Evolutionary conservation across 2,329 filamentous ascomycete genomes (phyloP).

Genomic region (Cercospora canescens): DNA sequence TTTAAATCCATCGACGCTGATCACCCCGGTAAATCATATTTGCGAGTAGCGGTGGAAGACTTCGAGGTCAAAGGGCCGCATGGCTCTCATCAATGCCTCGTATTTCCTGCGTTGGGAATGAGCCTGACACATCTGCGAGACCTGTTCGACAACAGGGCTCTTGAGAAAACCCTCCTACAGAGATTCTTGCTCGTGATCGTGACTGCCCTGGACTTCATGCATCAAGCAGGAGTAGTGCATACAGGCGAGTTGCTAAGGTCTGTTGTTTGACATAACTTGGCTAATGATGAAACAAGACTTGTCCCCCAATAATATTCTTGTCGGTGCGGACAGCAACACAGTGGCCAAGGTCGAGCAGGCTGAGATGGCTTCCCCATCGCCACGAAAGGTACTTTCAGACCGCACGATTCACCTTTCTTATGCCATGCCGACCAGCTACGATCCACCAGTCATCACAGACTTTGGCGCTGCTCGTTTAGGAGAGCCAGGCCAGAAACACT

Average conservation of each 20-base stretch:
- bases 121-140: not conserved
- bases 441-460: slow-evolving; percentile 25
- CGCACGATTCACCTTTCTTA: slow-evolving; percentile 1
- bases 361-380: not conserved
- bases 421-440: slow-evolving; percentile 7
- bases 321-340: not conserved
- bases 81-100: not conserved
- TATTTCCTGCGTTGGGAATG: not conserved
- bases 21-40: not conserved
- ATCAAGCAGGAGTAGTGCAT: slow-evolving; percentile 21
- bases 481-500: slow-evolving; percentile 4
- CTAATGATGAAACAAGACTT: not conserved
- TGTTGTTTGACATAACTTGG: not conserved
- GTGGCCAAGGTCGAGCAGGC: not conserved
- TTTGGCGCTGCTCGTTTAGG: slow-evolving; percentile 25
- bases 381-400: not conserved
- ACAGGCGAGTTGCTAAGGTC: slow-evolving; percentile 17
- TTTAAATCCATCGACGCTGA: not conserved
- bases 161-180: slow-evolving; percentile 24
- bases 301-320: not conserved
- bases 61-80: not conserved
- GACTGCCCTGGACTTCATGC: slow-evolving; percentile 15
- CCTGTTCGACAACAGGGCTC: not conserved
- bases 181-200: slow-evolving; percentile 10
- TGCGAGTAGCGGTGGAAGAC: not conserved